These are phyloP conservation scores for Fusarium sp. DNA, from an alignment of 2,329 filamentous ascomycete species.

Conservation along the genomic window DNA sequence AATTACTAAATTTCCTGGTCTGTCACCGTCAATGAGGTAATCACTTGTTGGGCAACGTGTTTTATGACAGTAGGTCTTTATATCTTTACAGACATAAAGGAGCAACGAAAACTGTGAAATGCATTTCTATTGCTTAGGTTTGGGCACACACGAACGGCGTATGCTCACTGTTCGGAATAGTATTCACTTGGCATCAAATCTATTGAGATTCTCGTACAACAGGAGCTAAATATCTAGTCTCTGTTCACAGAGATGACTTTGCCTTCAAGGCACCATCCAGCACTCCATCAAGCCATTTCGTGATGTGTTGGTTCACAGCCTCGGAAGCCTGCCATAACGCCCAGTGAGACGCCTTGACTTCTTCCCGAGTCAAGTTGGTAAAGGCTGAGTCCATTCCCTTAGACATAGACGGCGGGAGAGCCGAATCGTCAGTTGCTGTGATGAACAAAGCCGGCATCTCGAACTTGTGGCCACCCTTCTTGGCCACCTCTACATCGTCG, in stretches of 20 bases:
- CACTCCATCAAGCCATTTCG: slow-evolving; percentile 71
- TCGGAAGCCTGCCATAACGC: slow-evolving; percentile 78
- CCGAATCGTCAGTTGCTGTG: slow-evolving; percentile 75
- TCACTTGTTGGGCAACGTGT: background rate
- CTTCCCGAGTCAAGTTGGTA: slow-evolving; percentile 70
- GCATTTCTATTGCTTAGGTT: background rate
- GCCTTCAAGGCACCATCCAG: slow-evolving; percentile 46
- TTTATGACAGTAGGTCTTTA: background rate
- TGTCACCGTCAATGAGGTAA: background rate
- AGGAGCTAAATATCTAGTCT: background rate
- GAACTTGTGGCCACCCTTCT: slow-evolving; percentile 65
- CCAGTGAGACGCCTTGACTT: slow-evolving; percentile 84
- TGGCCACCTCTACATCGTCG: slow-evolving; percentile 74
- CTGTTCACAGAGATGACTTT: slow-evolving; percentile 46
- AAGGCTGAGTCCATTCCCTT: slow-evolving; percentile 77
- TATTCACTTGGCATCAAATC: background rate
- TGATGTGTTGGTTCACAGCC: slow-evolving; percentile 76
- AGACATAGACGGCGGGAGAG: slow-evolving; percentile 79
- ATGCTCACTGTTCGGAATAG: background rate
- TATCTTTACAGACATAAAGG: background rate
- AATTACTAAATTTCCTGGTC: background rate
- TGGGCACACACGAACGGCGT: background rate
- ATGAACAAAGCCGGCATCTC: slow-evolving; percentile 79
- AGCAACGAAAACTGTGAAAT: background rate
- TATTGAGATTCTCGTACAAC: background rate